phyloP scores from a whole-genome alignment of 2,329 filamentous ascomycete genomes.

The Ceratocystis ficicola region DNA sequence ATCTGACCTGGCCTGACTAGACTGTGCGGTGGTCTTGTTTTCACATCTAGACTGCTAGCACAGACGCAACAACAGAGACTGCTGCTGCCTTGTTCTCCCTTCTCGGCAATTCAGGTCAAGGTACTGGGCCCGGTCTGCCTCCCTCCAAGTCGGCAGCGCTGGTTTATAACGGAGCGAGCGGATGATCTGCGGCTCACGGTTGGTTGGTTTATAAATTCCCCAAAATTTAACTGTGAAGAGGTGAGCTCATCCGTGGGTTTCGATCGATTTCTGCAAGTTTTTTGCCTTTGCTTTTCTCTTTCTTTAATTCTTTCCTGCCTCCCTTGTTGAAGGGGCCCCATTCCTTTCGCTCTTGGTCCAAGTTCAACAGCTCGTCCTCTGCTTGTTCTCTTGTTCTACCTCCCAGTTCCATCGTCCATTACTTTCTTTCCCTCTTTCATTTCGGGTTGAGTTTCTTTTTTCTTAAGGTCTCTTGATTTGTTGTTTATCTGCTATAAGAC shows the following conservation, averaged over 20 bases:
- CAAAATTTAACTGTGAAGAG: constrained; percentile 11
- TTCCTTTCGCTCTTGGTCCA: constrained; percentile 1
- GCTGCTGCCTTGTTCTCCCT: not conserved
- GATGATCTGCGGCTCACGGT: not conserved
- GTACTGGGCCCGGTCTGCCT: not conserved
- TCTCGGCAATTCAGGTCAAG: not conserved
- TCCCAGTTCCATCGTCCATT: no score
- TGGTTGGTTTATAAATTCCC: not conserved
- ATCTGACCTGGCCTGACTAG: no score
- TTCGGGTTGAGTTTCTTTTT: not conserved
- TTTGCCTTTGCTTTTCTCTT: constrained; percentile 7
- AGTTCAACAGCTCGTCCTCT: not conserved
- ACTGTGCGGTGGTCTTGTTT: not conserved
- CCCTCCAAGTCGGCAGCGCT: no score
- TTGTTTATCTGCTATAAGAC: not conserved
- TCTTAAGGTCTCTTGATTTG: not conserved
- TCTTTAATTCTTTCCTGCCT: not conserved
- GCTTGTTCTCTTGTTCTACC: not conserved
- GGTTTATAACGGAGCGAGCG: not conserved
- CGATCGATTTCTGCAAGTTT: constrained; percentile 15
- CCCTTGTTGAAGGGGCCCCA: not conserved
- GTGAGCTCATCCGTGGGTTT: constrained; percentile 18
- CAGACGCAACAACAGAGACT: not conserved
- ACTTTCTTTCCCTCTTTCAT: no score
- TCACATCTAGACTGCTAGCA: not conserved